Evolutionary conservation across 2,329 filamentous ascomycete species (phyloP).

Genomic region (Grosmannia serpens): DNA sequence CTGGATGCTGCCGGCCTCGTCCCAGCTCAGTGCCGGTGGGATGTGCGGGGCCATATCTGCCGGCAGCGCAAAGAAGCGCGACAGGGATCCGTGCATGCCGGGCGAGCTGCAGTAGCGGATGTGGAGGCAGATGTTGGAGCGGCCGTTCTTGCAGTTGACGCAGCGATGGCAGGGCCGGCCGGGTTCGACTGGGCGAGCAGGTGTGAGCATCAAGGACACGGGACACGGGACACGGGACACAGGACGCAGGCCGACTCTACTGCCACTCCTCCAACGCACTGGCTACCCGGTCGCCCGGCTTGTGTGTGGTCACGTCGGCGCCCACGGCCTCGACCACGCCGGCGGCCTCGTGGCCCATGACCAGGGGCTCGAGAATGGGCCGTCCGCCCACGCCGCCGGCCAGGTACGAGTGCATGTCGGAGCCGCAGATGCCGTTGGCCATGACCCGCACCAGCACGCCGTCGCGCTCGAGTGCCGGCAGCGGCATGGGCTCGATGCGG

Average conservation of each 20-base stretch:
- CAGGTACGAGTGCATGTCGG: constrained; percentile 78
- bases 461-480: constrained; percentile 56
- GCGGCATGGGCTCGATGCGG: constrained; percentile 60
- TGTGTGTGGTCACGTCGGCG: constrained; percentile 47
- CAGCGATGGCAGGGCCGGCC: constrained; percentile 77
- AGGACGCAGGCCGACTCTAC: no score
- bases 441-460: constrained; percentile 71
- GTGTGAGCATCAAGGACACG: not conserved
- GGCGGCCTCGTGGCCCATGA: constrained; percentile 61
- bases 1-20: constrained; percentile 85
- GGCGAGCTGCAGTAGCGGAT: constrained; percentile 91
- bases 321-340: constrained; percentile 67
- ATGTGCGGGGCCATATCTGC: constrained; percentile 90
- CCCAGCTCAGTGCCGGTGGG: constrained; percentile 60
- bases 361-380: constrained; percentile 67
- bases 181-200: constrained; percentile 56
- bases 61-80: constrained; percentile 72
- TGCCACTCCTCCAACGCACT: not conserved
- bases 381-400: constrained; percentile 83
- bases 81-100: constrained; percentile 76
- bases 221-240: not conserved
- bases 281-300: constrained; percentile 67
- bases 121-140: constrained; percentile 82
- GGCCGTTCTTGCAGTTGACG: constrained; percentile 62
- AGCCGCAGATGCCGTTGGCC: constrained; percentile 82